Conservation (phyloP, 2,329 filamentous ascomycete genomes). For the Diplocarpon rosae region DNA sequence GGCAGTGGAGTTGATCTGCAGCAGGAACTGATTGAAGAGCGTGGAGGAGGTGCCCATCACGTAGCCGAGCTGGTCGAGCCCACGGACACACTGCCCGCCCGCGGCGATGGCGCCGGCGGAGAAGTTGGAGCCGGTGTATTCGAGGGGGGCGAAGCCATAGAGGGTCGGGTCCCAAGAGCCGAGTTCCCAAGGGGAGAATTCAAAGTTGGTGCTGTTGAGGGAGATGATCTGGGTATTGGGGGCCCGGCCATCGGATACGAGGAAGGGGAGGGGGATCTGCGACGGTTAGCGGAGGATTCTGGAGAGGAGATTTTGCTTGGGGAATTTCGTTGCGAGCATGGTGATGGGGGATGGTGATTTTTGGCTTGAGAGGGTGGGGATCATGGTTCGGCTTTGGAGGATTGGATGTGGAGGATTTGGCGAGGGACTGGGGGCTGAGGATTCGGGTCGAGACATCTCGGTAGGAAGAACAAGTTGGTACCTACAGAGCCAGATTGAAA, state of each 20-base stretch:
- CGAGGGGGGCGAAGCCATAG: slow-evolving; percentile 58
- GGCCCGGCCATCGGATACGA: slow-evolving; percentile 57
- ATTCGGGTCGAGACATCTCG: no score
- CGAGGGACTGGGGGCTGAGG: no score
- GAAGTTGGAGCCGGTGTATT: slow-evolving; percentile 66
- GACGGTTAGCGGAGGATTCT: slow-evolving; percentile 50
- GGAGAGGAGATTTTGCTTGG: no score
- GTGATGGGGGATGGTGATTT: slow-evolving; percentile 38
- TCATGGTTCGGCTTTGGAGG: no score
- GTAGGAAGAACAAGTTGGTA: no score
- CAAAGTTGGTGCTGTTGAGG: slow-evolving; percentile 63
- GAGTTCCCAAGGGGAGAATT: slow-evolving; percentile 72
- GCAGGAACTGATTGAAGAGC: slow-evolving; percentile 70
- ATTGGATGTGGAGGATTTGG: no score
- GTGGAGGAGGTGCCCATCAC: slow-evolving; percentile 79
- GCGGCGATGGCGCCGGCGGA: slow-evolving; percentile 45
- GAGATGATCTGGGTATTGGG: slow-evolving; percentile 51
- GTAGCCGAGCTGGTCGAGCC: slow-evolving; percentile 74
- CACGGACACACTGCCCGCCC: slow-evolving; percentile 54
- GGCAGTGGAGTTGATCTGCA: slow-evolving; percentile 45
- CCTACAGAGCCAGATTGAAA: no score
- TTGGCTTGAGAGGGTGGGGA: no score
- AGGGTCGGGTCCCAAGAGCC: slow-evolving; percentile 66
- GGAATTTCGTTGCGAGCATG: no score
- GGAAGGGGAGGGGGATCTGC: slow-evolving; percentile 56